Evolutionary conservation across 2,329 filamentous ascomycete species (phyloP).

Genomic region (Exophiala spinifera): DNA sequence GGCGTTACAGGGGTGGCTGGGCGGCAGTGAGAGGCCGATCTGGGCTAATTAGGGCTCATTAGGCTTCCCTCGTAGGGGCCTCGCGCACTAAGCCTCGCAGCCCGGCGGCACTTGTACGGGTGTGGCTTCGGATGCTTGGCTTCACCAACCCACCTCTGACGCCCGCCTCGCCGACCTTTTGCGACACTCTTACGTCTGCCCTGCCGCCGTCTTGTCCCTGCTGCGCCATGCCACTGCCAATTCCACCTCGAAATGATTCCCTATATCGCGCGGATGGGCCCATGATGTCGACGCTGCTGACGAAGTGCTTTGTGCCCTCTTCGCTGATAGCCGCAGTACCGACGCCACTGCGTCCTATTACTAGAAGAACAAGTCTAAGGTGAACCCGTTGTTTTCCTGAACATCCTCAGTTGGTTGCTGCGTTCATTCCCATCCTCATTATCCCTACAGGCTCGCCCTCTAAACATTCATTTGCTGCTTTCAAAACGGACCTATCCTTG

Average conservation of each 20-base stretch:
- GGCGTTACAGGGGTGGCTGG: too few relatives aligned
- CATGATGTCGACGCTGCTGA: background rate
- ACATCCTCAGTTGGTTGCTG: background rate
- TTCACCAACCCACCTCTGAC: background rate
- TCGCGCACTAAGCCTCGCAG: too few relatives aligned
- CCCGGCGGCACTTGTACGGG: too few relatives aligned
- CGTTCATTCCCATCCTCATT: background rate
- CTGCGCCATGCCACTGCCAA: constrained; percentile 1
- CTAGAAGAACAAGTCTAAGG: background rate
- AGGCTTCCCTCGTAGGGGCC: too few relatives aligned
- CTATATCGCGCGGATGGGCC: background rate
- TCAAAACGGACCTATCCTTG: background rate
- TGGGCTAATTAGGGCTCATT: too few relatives aligned
- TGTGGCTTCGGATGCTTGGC: background rate
- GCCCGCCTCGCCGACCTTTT: constrained; percentile 1
- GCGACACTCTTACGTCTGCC: background rate
- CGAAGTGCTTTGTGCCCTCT: background rate
- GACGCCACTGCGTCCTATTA: background rate
- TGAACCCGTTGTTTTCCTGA: background rate
- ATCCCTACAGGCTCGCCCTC: background rate
- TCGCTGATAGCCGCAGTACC: too few relatives aligned
- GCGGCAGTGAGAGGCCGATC: too few relatives aligned
- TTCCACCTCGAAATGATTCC: background rate
- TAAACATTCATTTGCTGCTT: background rate
- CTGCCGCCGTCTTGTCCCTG: constrained; percentile 1